phyloP scores from a whole-genome alignment of 2,329 filamentous ascomycete species.

The Pseudocercospora musae region DNA sequence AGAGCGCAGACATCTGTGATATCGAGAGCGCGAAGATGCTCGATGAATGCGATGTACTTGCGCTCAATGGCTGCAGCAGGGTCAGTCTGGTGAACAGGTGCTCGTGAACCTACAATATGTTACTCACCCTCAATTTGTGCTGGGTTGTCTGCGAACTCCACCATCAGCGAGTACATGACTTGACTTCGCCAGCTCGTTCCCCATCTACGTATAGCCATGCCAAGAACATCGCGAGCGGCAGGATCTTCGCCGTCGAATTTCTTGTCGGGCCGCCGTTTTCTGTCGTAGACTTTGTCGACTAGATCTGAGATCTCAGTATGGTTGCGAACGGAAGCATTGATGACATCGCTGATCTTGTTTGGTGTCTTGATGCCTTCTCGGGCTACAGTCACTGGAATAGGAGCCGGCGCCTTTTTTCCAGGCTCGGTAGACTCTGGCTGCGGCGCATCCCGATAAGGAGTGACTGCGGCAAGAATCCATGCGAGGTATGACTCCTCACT shows the following conservation, averaged over 20 bases:
- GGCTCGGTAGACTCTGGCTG: conserved; percentile 37
- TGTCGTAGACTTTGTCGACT: conserved; percentile 53
- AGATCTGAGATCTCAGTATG: conserved; percentile 60
- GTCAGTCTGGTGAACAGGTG: conserved; percentile 10
- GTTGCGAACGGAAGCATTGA: conserved; percentile 63
- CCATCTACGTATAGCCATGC: conserved; percentile 72
- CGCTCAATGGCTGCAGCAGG: conserved; percentile 42
- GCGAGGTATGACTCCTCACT: conserved; percentile 66
- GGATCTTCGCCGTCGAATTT: conserved; percentile 42
- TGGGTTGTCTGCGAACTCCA: conserved; percentile 53
- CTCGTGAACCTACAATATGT: not conserved
- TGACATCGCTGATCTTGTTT: conserved; percentile 69
- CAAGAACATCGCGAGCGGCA: conserved; percentile 60
- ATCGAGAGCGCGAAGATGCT: conserved; percentile 49
- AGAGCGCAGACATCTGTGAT: conserved; percentile 50
- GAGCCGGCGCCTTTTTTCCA: conserved; percentile 53
- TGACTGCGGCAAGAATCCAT: conserved; percentile 73
- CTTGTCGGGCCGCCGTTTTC: conserved; percentile 46
- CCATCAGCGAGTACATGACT: conserved; percentile 63
- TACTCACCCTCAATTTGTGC: conserved; percentile 45
- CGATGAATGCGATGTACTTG: conserved; percentile 54
- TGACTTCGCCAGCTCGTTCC: conserved; percentile 70
- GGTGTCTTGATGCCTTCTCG: conserved; percentile 76
- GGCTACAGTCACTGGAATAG: conserved; percentile 61
- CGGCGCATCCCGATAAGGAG: conserved; percentile 65